Evolutionary conservation across 148 eudicot genomes (phyloP).

Genomic region (Persicaria tinctoria): DNA sequence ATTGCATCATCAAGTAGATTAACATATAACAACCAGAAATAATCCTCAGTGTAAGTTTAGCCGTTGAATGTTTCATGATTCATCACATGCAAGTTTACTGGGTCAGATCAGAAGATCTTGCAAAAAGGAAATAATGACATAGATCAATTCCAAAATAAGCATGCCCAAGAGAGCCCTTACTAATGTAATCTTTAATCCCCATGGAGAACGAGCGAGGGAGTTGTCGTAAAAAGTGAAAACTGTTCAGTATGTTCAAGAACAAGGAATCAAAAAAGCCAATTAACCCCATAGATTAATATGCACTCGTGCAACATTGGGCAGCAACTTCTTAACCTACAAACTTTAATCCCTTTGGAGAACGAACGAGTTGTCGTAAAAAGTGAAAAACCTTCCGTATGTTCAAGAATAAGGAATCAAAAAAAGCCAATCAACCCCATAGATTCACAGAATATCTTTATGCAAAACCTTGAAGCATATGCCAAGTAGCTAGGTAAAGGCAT

Average conservation of each 20-base stretch:
- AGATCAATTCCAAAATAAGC: not conserved
- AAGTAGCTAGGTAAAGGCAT: too few relatives aligned
- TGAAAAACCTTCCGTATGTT: not conserved
- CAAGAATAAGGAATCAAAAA: not conserved
- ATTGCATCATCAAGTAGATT: not conserved
- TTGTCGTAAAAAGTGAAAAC: not conserved
- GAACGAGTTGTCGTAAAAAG: not conserved
- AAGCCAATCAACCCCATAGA: not conserved
- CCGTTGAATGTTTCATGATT: not conserved
- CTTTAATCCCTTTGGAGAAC: not conserved
- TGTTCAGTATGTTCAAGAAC: not conserved
- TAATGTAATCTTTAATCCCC: not conserved
- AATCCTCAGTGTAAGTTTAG: not conserved
- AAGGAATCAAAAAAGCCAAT: not conserved
- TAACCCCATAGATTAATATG: not conserved
- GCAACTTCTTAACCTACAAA: not conserved
- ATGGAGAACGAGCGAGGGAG: not conserved
- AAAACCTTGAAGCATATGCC: too few relatives aligned
- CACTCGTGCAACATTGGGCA: not conserved
- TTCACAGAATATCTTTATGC: not conserved
- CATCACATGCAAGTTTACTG: not conserved
- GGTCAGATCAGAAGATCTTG: conserved; percentile 1
- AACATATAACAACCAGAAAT: not conserved
- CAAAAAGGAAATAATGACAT: not conserved
- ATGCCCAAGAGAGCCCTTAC: not conserved